A percentile compares a stretch with the other conserved stretches of the same genome.
Conservation (phyloP, 768 basidiomycete genomes). For the Calocybe indica region DNA sequence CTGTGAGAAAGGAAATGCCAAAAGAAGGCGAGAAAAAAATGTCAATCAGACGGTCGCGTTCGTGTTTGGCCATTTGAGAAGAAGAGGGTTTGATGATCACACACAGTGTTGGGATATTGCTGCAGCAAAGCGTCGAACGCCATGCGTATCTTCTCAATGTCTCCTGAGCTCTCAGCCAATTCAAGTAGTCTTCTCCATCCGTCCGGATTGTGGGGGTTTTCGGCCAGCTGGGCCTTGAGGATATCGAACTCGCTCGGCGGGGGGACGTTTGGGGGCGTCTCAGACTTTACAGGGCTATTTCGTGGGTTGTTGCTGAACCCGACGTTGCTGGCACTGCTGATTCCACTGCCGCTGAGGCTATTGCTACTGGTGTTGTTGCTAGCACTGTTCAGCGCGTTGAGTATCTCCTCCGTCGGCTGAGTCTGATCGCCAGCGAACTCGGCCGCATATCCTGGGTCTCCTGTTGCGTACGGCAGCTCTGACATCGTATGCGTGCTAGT, state of each 20-base stretch:
- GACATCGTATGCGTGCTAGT: no score
- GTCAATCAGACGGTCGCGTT: background rate
- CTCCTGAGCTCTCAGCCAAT: slow-evolving; percentile 68
- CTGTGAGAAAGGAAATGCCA: slow-evolving; percentile 31
- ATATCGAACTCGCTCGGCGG: slow-evolving; percentile 64
- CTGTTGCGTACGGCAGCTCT: no score
- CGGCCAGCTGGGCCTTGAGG: slow-evolving; percentile 52
- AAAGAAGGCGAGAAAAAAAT: background rate
- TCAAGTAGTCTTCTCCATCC: slow-evolving; percentile 75
- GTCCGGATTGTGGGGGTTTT: slow-evolving; percentile 71
- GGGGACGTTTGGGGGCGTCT: slow-evolving; percentile 20
- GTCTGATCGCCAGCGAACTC: slow-evolving; percentile 20
- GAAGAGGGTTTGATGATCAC: slow-evolving; percentile 24
- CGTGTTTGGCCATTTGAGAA: background rate
- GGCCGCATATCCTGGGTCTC: background rate
- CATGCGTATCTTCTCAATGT: slow-evolving; percentile 73
- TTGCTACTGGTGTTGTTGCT: background rate
- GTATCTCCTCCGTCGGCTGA: slow-evolving; percentile 28
- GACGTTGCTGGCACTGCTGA: slow-evolving; percentile 13
- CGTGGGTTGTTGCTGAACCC: no score
- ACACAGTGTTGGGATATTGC: slow-evolving; percentile 89
- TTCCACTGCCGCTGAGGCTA: background rate
- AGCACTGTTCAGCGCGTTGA: slow-evolving; percentile 22
- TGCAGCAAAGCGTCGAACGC: slow-evolving; percentile 80
- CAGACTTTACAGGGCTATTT: slow-evolving; percentile 14